Evolutionary conservation across 1,284 basidiomycete genomes (phyloP).

Genomic region (Apiotrichum gamsii): DNA sequence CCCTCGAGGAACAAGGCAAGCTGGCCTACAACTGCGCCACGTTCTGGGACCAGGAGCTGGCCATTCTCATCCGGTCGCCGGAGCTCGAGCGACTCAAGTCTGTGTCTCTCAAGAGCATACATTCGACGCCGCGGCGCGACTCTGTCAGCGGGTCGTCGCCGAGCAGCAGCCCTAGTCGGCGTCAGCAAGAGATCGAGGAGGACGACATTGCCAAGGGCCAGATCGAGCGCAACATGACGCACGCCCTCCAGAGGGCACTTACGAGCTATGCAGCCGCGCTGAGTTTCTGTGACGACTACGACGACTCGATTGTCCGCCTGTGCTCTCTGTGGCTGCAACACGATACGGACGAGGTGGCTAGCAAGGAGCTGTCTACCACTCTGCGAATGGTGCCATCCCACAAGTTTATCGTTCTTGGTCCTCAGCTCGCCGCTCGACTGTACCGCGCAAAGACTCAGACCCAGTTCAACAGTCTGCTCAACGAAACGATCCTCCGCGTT

Average conservation of each 20-base stretch:
- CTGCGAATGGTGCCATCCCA: constrained; percentile 62
- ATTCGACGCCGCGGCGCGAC: too few species aligned
- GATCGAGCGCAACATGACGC: constrained; percentile 56
- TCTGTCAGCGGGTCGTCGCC: too few species aligned
- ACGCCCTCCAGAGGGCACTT: constrained; percentile 68
- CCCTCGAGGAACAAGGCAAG: constrained; percentile 51
- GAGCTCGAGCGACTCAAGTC: constrained; percentile 65
- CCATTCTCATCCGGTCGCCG: constrained; percentile 61
- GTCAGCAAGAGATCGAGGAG: constrained; percentile 54
- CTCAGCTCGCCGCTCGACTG: constrained; percentile 85
- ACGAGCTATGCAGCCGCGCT: constrained; percentile 77
- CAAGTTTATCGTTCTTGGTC: constrained; percentile 84
- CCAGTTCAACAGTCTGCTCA: constrained; percentile 60
- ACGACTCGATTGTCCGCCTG: constrained; percentile 72
- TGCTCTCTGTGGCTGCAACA: constrained; percentile 79
- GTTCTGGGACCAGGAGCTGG: constrained; percentile 83
- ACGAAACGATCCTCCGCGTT: constrained; percentile 65
- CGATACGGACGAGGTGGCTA: constrained; percentile 55
- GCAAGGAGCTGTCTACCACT: constrained; percentile 48
- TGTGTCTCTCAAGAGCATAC: too few species aligned
- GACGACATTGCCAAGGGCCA: constrained; percentile 52
- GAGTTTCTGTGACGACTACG: constrained; percentile 60
- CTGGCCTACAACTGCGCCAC: constrained; percentile 76
- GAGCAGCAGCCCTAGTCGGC: constrained; percentile 17
- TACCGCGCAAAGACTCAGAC: constrained; percentile 49